These are phyloP conservation scores for Sporodiniella umbellata DNA, from an alignment of 371 early-diverging fungal genomes.

Conservation along the genomic window DNA sequence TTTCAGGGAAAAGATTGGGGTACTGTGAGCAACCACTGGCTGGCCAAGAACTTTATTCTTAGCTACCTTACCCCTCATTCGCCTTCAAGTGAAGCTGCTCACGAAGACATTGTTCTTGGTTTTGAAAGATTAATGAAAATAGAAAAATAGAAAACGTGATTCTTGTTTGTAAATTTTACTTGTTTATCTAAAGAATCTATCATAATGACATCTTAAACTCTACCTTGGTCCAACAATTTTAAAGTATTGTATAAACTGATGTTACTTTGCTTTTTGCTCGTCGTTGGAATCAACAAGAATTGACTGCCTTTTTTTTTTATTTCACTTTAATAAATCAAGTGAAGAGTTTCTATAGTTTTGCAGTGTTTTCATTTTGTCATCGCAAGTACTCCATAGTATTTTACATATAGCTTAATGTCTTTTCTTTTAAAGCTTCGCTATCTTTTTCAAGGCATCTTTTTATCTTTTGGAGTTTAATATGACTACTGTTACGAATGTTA, in stretches of 20 bases:
- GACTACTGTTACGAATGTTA: constrained; percentile 12
- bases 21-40: constrained; percentile 52
- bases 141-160: background rate
- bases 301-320: no score
- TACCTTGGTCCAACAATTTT: no score
- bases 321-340: no score
- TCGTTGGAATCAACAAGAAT: no score
- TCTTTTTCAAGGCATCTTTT: constrained; percentile 15
- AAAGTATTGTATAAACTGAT: no score
- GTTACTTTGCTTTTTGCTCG: no score
- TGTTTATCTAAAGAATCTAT: background rate
- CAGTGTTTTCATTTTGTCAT: constrained; percentile 15
- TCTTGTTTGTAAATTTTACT: background rate
- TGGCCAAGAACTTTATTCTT: constrained; percentile 61
- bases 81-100: constrained; percentile 50
- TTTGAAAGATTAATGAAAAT: constrained; percentile 17
- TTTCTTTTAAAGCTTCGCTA: constrained; percentile 12
- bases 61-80: constrained; percentile 57
- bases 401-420: constrained; percentile 16
- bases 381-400: constrained; percentile 11
- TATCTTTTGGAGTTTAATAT: constrained; percentile 13
- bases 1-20: constrained; percentile 55
- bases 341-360: no score
- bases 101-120: constrained; percentile 18
- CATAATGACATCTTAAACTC: no score